Conservation (phyloP, 345 rosid species). For the Luvunga scandens region DNA sequence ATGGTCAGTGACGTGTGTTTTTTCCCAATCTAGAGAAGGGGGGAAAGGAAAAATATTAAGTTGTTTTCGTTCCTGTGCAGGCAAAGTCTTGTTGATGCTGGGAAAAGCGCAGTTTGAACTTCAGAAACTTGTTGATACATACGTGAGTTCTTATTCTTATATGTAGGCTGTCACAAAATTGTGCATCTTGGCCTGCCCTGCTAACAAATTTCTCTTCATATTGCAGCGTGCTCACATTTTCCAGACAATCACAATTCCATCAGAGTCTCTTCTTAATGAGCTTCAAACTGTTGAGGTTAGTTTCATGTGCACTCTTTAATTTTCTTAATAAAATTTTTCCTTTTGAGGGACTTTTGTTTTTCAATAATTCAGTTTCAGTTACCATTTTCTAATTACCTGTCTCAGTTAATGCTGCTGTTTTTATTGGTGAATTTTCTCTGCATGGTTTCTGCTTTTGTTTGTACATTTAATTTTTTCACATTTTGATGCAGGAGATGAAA, state of each 20-base stretch:
- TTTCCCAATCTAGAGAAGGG: neutral
- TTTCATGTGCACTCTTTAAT: constrained; percentile 21
- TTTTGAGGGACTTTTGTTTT: neutral
- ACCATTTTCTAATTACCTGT: neutral
- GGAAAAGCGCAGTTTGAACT: constrained; percentile 88
- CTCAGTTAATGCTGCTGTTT: too few relatives aligned
- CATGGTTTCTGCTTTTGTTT: neutral
- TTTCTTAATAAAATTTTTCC: neutral
- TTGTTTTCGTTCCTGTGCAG: constrained; percentile 42
- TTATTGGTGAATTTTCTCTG: neutral
- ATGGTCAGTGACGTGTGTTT: neutral
- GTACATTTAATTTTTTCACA: neutral
- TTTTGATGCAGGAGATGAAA: constrained; percentile 88
- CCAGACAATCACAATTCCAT: constrained; percentile 81
- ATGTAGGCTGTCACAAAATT: neutral
- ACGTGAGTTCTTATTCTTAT: constrained; percentile 53
- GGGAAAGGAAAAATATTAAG: neutral
- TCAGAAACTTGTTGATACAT: constrained; percentile 79
- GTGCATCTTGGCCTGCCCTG: constrained; percentile 12
- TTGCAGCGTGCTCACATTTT: constrained; percentile 84
- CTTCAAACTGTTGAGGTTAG: constrained; percentile 95
- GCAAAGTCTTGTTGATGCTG: constrained; percentile 72
- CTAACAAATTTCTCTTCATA: constrained; percentile 12
- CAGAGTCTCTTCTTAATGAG: constrained; percentile 95
- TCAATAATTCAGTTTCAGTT: neutral